Evolutionary conservation across 768 basidiomycete genomes (phyloP), one percentile per base, ranked within the genome.

Genomic region (Mycena vulgaris): DNA sequence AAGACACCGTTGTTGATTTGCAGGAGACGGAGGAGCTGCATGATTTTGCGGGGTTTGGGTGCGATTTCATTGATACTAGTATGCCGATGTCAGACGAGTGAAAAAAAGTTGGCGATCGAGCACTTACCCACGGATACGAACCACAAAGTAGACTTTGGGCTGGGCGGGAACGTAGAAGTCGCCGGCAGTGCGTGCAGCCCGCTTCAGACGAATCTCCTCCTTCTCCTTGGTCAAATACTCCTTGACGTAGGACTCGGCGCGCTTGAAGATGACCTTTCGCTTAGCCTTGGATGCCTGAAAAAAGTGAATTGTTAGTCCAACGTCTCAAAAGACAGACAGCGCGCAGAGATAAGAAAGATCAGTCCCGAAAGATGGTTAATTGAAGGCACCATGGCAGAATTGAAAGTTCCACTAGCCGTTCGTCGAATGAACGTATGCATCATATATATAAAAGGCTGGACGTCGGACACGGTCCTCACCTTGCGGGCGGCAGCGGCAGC

Each of bases 1-100:
- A 99, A 99, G 53, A 99, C 92, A 82, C 97, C 98, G 80, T 96
- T 99, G 92, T 99, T 99, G 89, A 99, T 99, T 83, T 99, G 98
- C 77, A 98, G 93, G 72, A 99, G 92, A 77, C 98, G 96, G 80
- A 99, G 94, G 73, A 99, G 92, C 81, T 99, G 98, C 77, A 99
- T 85, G 80, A 99, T 98, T 89, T 99, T 99, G 81, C 96, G 93
- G 78, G 98, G 98, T 86, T 99, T 99, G 69, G 98, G 98, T 64
- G 98, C 96, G 80, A 99, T 98, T 82, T 99, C 95, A 83, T 98
- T 99, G 88, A 99, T 96, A 97, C 98, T 96, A 74, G 13, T 62
- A 52, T 17, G 21, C n/a, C 33, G 37, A 42, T 19, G 56, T 78
- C 39, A 78, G 58, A 45, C 28, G 27, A 19, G 40, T 40, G 27